Base-by-base conservation (phyloP, 352 stramenopile species). In the Pythium periplocum region DNA sequence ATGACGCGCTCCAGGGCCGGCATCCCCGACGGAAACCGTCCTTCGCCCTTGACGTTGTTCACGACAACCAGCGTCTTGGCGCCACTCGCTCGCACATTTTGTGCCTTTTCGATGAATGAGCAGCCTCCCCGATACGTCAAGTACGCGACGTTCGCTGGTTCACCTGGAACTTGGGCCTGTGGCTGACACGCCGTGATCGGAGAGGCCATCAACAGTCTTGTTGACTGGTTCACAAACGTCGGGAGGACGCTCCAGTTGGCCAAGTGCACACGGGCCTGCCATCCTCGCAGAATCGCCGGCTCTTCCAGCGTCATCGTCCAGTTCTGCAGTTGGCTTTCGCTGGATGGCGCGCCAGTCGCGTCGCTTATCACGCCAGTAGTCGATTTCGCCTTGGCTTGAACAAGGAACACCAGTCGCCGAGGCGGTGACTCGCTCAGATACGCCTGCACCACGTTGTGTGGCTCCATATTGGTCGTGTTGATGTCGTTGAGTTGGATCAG, bases 51-150 rank as follows among this genome's bases (percentile, higher is more conserved):
- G 26, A 78, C 55, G 41, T 90, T 88, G 57, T 90, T 90, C 1
- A 84, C 66, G 12, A 88, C 66, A 1, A 88, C 8, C n/a, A 87
- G 41, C 3, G 69, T 66, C 5, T 55, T 59, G 2, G 73, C 75
- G 2, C 66, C 55, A 1, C 59, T 77, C n/a, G 51, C 34, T 9
- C 47, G 51, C 9, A 73, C 58, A 30, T 72, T 61, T 1, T 74
- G 61, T 1, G 77, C 77, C 51, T 90, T 90, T 0, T 88, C 80
- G n/a, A 86, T 64, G 26, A 90, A 84, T 4, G 77, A 75, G 39
- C 80, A 90, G 0, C 52, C 62, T 31, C 77, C 80, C 33, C 80
- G 72, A 36, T 84, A 87, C 10, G 72, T 57, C 2, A 88, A 54
- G 46, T 73, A 71, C 30, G 75, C 59, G 10, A 59, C 46, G 6